Evolutionary conservation across 805 yeast species (phyloP), one percentile per base, ranked within the genome.

Genomic region (Peterozyma toletana): DNA sequence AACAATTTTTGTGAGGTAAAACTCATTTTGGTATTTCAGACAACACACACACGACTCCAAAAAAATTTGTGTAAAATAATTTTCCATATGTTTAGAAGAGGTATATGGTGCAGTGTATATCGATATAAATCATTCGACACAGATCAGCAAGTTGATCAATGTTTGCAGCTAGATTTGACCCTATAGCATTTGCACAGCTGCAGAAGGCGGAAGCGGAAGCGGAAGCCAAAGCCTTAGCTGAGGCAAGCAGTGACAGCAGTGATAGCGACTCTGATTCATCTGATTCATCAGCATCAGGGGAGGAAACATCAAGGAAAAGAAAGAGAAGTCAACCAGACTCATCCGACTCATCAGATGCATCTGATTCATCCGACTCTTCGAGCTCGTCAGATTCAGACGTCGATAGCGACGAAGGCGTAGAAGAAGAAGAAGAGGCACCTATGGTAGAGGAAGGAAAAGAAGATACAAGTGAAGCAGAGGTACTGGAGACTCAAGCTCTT

Each of bases 401-500:
- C 7, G 27, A 48, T 17, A 31, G 40, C 17, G 63, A 56, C 27
- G 38, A 39, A 1, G 56, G 52, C n/a, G 45, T 37, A 18, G 52
- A 44, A 5, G 35, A 29, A 9, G 35, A 27, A 21, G 49, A 30
- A 33, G 15, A 10, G 48, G 40, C 15, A 35, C 31, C 37, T 44
- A 16, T 33, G 48, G 52, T 11, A 38, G 50, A 9, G 43, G 46
- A n/a, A 4, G 52, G 48, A n/a, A 44, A 34, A 17, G 49, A 39
- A n/a, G 53, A 45, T 15, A 44, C 38, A 13, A 55, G 52, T 34
- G 11, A 58, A 77, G 15, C 58, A 66, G 10, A 68, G 77, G 52
- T 75, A 76, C 58, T 66, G 65, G 35, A 60, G 63, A 47, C 62
- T 71, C 0, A 47, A 65, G 18, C 38, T 33, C 29, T 34, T 30